phyloP scores from a whole-genome alignment of 148 eudicot species.

The Amaranthus cruentus region DNA sequence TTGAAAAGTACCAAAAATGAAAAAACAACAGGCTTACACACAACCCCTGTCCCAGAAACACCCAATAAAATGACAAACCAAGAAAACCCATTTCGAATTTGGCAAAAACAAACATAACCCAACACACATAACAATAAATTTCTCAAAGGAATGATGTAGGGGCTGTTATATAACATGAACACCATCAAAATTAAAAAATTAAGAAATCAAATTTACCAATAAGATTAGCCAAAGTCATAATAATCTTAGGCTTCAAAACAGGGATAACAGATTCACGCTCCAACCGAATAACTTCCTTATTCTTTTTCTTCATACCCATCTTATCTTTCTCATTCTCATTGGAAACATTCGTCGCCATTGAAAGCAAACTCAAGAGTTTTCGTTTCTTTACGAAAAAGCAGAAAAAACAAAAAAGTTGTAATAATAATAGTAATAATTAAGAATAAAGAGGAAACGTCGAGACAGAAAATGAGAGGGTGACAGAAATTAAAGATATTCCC shows the following conservation, averaged over 20 bases:
- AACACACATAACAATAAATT: background rate
- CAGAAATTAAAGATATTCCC: background rate
- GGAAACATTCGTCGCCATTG: background rate
- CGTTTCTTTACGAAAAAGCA: background rate
- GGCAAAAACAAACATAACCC: constrained; percentile 3
- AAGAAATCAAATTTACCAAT: constrained; percentile 39
- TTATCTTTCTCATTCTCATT: background rate
- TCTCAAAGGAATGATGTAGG: background rate
- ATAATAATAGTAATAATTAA: background rate
- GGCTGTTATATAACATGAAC: background rate
- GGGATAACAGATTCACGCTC: constrained; percentile 92
- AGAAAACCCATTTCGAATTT: background rate
- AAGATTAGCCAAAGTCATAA: constrained; percentile 78
- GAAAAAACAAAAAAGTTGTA: background rate
- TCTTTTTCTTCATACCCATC: constrained; percentile 26
- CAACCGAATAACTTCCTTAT: constrained; percentile 63
- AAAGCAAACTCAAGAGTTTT: background rate
- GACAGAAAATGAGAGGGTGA: background rate
- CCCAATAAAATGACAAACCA: background rate
- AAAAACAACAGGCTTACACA: background rate
- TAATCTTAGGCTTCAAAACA: constrained; percentile 64
- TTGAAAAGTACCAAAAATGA: too few relatives aligned
- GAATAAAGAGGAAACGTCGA: background rate
- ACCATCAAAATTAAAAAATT: background rate
- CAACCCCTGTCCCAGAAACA: background rate